These are phyloP conservation scores for Russula ochroleuca DNA, from an alignment of 768 basidiomycete genomes.

Conservation along the genomic window DNA sequence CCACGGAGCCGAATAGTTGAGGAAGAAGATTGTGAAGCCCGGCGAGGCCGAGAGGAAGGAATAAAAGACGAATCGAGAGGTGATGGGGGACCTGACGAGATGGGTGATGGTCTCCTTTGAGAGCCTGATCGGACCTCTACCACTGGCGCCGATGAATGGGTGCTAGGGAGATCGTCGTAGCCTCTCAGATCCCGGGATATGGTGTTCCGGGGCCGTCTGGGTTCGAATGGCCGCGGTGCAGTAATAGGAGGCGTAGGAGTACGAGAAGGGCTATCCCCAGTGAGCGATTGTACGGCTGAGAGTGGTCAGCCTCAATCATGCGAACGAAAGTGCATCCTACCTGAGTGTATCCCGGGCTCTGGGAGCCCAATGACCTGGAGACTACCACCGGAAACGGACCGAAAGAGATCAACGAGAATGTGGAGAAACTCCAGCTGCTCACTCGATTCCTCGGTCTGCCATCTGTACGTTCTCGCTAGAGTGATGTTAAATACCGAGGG, in stretches of 20 bases:
- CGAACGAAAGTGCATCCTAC: slow-evolving; percentile 32
- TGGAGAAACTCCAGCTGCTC: slow-evolving; percentile 76
- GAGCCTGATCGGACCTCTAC: neutral
- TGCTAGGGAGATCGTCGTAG: slow-evolving; percentile 15
- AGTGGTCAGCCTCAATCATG: slow-evolving; percentile 2
- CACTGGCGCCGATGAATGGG: slow-evolving; percentile 6
- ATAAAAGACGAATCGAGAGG: slow-evolving; percentile 2
- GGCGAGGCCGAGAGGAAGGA: slow-evolving; percentile 9
- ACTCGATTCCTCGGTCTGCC: slow-evolving; percentile 71
- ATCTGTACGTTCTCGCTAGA: slow-evolving; percentile 83
- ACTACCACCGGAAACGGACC: slow-evolving; percentile 35
- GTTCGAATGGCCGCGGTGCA: neutral
- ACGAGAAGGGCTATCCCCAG: slow-evolving; percentile 2
- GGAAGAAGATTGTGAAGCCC: slow-evolving; percentile 10
- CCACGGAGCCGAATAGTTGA: slow-evolving; percentile 11
- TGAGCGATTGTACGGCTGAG: slow-evolving; percentile 3
- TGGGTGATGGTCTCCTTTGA: slow-evolving; percentile 17
- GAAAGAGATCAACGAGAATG: slow-evolving; percentile 60
- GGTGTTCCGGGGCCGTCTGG: neutral
- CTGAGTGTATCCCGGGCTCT: slow-evolving; percentile 37
- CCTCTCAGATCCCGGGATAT: slow-evolving; percentile 14
- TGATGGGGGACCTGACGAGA: slow-evolving; percentile 15
- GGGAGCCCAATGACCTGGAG: slow-evolving; percentile 58
- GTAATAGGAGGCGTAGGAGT: slow-evolving; percentile 15
- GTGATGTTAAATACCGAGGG: slow-evolving; percentile 71